Conservation (phyloP, 1,139 yeast species). For the Geotrichum aggregatum region DNA sequence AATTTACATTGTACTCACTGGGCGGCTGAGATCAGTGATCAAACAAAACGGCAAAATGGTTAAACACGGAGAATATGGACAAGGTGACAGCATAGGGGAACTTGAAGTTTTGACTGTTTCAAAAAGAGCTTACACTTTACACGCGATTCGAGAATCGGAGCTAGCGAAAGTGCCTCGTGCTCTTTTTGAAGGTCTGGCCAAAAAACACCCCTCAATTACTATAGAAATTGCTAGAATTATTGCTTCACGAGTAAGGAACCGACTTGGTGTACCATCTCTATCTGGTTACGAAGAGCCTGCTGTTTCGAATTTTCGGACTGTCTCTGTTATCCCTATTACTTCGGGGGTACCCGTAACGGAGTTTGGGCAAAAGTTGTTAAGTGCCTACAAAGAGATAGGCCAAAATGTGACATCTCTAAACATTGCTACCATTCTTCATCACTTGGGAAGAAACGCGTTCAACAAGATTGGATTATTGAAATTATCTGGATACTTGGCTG, state of each 20-base stretch:
- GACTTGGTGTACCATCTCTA: conserved; percentile 24
- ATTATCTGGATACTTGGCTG: conserved; percentile 84
- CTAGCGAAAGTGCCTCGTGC: conserved; percentile 89
- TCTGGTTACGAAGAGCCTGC: conserved; percentile 18
- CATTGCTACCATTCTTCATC: conserved; percentile 73
- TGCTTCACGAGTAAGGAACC: conserved; percentile 56
- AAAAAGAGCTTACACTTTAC: conserved; percentile 64
- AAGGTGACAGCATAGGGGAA: conserved; percentile 93
- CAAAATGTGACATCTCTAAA: conserved; percentile 71
- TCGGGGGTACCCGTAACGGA: conserved; percentile 77
- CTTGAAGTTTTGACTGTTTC: conserved; percentile 88
- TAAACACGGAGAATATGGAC: conserved; percentile 74
- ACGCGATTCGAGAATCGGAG: conserved; percentile 91
- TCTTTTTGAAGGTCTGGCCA: conserved; percentile 75
- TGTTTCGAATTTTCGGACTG: conserved; percentile 63
- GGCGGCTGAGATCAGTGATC: conserved; percentile 69
- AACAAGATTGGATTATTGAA: conserved; percentile 81
- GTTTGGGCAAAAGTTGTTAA: conserved; percentile 69
- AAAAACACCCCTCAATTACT: conserved; percentile 85
- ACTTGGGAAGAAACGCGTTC: conserved; percentile 88
- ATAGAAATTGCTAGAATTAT: conserved; percentile 85
- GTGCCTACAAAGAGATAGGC: conserved; percentile 68
- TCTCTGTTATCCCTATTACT: conserved; percentile 76
- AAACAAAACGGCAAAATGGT: conserved; percentile 32
- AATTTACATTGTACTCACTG: conserved; percentile 84